Conservation (phyloP, 164 flowering plant genomes). For the Saururus chinensis region DNA sequence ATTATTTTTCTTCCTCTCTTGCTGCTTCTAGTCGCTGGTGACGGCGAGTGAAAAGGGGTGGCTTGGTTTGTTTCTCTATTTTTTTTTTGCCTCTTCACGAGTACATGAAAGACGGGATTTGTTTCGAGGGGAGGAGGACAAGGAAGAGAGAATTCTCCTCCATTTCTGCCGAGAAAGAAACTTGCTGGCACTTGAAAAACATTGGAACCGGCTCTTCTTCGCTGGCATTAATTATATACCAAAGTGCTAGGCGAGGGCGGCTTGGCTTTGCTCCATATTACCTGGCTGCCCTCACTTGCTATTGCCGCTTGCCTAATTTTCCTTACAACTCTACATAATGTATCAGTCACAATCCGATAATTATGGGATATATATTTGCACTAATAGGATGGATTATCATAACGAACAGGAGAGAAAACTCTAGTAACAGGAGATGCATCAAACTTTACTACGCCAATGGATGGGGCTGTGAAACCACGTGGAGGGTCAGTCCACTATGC, state of each 20-base stretch:
- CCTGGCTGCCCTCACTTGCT: not conserved
- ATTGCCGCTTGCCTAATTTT: not conserved
- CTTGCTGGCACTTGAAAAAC: conserved; percentile 9
- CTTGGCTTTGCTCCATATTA: not conserved
- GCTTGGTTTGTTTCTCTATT: not conserved
- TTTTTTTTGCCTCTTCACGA: conserved; percentile 12
- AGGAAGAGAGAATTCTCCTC: conserved; percentile 35
- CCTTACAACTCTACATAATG: too few relatives aligned
- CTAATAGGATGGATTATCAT: too few relatives aligned
- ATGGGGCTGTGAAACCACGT: too few relatives aligned
- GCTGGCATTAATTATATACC: conserved; percentile 25
- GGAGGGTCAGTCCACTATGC: too few relatives aligned
- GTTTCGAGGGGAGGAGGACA: conserved; percentile 39
- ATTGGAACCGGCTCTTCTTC: conserved; percentile 24
- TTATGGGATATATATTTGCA: too few relatives aligned
- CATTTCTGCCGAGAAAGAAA: conserved; percentile 18
- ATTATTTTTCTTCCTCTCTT: conserved; percentile 4
- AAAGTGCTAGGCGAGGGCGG: not conserved
- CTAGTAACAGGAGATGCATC: too few relatives aligned
- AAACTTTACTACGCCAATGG: too few relatives aligned
- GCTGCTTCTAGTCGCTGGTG: conserved; percentile 6
- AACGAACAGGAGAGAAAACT: too few relatives aligned
- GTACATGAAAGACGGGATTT: conserved; percentile 26
- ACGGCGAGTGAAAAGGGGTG: not conserved
- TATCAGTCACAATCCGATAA: too few relatives aligned